Evolutionary conservation across 352 stramenopile species (phyloP).

Genomic region (Phytophthora macrochlamydospora): DNA sequence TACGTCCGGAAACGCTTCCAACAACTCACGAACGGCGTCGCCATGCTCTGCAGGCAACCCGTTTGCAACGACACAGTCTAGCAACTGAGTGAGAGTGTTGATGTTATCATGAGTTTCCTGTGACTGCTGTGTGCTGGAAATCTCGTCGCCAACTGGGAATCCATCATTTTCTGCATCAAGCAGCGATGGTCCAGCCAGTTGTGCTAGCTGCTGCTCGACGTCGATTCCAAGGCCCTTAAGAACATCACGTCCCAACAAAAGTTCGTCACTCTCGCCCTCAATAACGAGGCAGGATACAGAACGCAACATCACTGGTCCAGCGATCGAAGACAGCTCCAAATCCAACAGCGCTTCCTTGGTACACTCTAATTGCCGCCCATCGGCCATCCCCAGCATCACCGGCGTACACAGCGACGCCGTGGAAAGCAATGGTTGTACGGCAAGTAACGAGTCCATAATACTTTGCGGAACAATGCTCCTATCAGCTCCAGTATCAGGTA

Average conservation of each 20-base stretch:
- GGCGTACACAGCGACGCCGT: not conserved
- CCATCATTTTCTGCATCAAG: conserved; percentile 1
- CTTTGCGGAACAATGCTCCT: conserved; percentile 6
- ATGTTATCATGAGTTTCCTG: not conserved
- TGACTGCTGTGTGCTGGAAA: not conserved
- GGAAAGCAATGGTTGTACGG: conserved; percentile 1
- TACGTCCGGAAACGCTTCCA: not conserved
- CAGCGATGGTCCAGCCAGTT: not conserved
- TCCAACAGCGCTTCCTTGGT: conserved; percentile 6
- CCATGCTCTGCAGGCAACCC: not conserved
- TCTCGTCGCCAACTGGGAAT: conserved; percentile 2
- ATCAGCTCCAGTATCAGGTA: conserved; percentile 1
- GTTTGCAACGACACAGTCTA: not conserved
- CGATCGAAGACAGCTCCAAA: conserved; percentile 11
- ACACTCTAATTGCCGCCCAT: conserved; percentile 2
- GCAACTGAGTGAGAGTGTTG: not conserved
- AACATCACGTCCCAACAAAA: conserved; percentile 5
- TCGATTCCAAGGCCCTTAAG: conserved; percentile 9
- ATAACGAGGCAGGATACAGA: conserved; percentile 1
- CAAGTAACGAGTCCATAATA: not conserved
- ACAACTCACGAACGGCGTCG: not conserved
- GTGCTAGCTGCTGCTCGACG: conserved; percentile 4
- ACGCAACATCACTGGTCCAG: conserved; percentile 2
- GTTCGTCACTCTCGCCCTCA: not conserved
- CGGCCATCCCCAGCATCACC: conserved; percentile 11